Base-by-base conservation (phyloP, 2,329 filamentous ascomycete species). In the Paracoccidioides brasiliensis region DNA sequence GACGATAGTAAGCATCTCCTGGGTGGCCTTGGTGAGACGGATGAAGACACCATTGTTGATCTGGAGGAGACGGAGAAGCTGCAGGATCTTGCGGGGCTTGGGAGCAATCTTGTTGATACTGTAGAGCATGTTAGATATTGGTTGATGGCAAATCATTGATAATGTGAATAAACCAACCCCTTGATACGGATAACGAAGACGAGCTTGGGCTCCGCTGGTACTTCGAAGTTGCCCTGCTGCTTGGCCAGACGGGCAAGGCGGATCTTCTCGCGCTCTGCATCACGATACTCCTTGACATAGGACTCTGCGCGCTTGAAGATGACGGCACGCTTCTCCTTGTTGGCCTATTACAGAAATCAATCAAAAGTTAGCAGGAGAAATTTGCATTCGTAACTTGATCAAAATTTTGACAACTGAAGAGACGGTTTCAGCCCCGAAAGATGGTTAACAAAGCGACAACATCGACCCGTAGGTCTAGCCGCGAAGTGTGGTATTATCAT, bases 81-180 rank as follows among this genome's bases (percentile, higher is more conserved):
- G 93, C 69, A 98, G 85, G 72, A 95, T 97, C 86, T 98, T 98
- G 83, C 93, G 90, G 78, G 94, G 94, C 88, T 98, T 97, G 69
- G 93, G 93, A 74, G 94, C 85, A 70, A 98, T 97, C 88, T 98
- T 98, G 88, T 97, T 97, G 90, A 98, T 97, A 95, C 91, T 85
- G 61, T 49, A 10, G n/a, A 33, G 3, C 61, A 52, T 64, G 56
- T 38, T 37, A 14, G 15, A 30, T 7, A 45, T 30, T 37, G 15
- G 12, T 46, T 22, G 10, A 7, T 15, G 30, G 41, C 8, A 6
- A 43, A 22, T 6, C 33, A 1, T 55, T 15, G 32, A 8, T 28
- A 45, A 10, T 22, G 22, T 22, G 33, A 12, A 37, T 43, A 37
- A 44, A 70, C 81, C 66, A 77, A 86, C 84, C 85, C 93, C 89